phyloP scores from a whole-genome alignment of 2,329 filamentous ascomycete genomes.

The Arthrinium phaeospermum region DNA sequence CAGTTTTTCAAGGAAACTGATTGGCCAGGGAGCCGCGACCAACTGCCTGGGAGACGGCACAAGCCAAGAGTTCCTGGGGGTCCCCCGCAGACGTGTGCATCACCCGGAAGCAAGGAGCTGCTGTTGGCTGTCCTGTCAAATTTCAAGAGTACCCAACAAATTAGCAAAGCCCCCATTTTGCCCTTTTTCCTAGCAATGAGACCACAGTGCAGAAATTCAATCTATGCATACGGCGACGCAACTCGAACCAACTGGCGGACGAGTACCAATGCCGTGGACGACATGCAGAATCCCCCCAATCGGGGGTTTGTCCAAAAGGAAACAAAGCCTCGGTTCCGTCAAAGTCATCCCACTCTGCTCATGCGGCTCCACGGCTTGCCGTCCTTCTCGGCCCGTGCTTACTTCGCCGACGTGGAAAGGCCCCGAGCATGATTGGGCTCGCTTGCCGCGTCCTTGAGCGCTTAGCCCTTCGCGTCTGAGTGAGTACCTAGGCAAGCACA shows the following conservation, averaged over 20 bases:
- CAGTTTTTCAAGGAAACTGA: fast-evolving
- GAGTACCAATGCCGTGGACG: not conserved
- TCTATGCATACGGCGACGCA: not conserved
- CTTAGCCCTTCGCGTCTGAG: not conserved
- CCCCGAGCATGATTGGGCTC: not conserved
- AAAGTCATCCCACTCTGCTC: not conserved
- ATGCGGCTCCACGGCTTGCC: not conserved
- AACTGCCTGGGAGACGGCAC: not conserved
- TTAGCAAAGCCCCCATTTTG: not conserved
- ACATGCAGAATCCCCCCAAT: not conserved
- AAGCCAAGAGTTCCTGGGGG: constrained; percentile 1
- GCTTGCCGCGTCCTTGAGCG: not conserved
- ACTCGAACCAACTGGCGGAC: not conserved
- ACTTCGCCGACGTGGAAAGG: not conserved
- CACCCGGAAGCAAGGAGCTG: not conserved
- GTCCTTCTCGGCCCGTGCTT: not conserved
- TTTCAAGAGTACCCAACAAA: not conserved
- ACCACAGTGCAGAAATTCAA: not conserved
- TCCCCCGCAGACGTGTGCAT: not conserved
- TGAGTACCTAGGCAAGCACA: not conserved
- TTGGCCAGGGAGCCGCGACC: not conserved
- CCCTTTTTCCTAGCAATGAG: not conserved
- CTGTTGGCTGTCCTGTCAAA: not conserved
- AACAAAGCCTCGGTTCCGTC: not conserved
- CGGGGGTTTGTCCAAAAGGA: not conserved